Evolutionary conservation across 441 rosid species (phyloP).

Genomic region (Jatropha multifida): DNA sequence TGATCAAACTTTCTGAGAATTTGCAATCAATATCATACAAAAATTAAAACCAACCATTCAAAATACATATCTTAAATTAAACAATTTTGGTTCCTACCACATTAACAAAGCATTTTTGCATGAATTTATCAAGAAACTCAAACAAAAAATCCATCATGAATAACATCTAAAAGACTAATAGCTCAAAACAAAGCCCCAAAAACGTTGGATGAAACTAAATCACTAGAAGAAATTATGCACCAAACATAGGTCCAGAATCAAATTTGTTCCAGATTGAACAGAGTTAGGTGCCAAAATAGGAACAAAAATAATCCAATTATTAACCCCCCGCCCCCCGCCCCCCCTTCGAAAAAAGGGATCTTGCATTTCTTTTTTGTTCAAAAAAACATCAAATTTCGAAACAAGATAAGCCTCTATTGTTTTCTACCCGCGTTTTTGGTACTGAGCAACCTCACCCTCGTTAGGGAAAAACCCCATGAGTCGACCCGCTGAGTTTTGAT

Average conservation of each 20-base stretch:
- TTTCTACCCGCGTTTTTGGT: conserved; percentile 57
- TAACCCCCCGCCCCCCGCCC: background rate
- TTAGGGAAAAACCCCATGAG: conserved; percentile 97
- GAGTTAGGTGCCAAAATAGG: background rate
- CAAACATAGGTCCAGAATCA: background rate
- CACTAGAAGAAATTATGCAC: background rate
- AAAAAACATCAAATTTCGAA: background rate
- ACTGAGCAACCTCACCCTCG: conserved; percentile 73
- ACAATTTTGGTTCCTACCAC: background rate
- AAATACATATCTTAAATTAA: background rate
- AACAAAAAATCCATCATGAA: background rate
- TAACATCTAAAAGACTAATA: background rate
- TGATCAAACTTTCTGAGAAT: too few relatives aligned
- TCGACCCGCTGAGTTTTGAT: conserved; percentile 94
- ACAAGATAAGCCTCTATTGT: conserved; percentile 18
- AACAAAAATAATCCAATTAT: conserved; percentile 13
- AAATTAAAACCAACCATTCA: background rate
- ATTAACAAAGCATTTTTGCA: background rate
- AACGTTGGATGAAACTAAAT: background rate
- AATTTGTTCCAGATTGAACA: background rate
- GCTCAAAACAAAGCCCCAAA: background rate
- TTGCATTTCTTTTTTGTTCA: background rate
- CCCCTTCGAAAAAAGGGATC: background rate
- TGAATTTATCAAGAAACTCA: background rate
- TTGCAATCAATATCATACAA: background rate